Evolutionary conservation across 768 basidiomycete species (phyloP).

Genomic region (Boletus rubroflammeus): DNA sequence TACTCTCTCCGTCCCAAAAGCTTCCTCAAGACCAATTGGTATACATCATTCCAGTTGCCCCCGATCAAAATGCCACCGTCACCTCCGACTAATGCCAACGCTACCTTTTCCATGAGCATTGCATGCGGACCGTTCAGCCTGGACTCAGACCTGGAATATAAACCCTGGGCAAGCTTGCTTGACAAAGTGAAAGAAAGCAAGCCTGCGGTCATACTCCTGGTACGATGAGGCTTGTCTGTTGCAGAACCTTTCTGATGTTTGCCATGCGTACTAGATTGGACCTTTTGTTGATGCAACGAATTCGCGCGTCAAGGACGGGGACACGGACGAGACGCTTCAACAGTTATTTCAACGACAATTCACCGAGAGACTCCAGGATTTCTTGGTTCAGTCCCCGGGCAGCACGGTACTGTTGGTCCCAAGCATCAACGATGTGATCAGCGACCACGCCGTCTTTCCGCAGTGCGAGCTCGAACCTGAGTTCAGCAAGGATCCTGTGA

Average conservation of each 20-base stretch:
- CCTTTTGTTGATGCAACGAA: slow-evolving; percentile 86
- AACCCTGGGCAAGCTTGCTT: slow-evolving; percentile 63
- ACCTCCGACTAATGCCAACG: slow-evolving; percentile 32
- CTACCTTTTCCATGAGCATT: slow-evolving; percentile 60
- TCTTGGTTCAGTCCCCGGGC: slow-evolving; percentile 59
- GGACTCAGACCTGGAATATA: slow-evolving; percentile 73
- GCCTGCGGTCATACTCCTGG: slow-evolving; percentile 78
- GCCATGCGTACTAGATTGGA: slow-evolving; percentile 56
- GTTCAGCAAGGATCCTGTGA: slow-evolving; percentile 50
- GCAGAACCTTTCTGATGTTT: neutral
- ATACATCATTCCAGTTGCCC: slow-evolving; percentile 49
- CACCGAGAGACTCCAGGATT: slow-evolving; percentile 48
- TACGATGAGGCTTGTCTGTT: slow-evolving; percentile 31
- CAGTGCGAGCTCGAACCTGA: slow-evolving; percentile 59
- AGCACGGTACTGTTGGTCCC: slow-evolving; percentile 80
- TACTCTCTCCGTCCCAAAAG: neutral
- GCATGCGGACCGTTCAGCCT: slow-evolving; percentile 86
- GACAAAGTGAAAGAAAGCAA: slow-evolving; percentile 56
- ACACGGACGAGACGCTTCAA: slow-evolving; percentile 58
- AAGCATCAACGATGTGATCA: slow-evolving; percentile 76
- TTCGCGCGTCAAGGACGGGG: slow-evolving; percentile 70
- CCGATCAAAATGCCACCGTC: slow-evolving; percentile 47
- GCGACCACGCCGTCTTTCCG: slow-evolving; percentile 79
- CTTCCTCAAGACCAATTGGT: neutral
- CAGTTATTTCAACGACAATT: slow-evolving; percentile 71